These are phyloP conservation scores for sorghum (Sorghum bicolor) DNA, from an alignment of 176 grass and related monocot genomes.

Conservation along the genomic window DNA sequence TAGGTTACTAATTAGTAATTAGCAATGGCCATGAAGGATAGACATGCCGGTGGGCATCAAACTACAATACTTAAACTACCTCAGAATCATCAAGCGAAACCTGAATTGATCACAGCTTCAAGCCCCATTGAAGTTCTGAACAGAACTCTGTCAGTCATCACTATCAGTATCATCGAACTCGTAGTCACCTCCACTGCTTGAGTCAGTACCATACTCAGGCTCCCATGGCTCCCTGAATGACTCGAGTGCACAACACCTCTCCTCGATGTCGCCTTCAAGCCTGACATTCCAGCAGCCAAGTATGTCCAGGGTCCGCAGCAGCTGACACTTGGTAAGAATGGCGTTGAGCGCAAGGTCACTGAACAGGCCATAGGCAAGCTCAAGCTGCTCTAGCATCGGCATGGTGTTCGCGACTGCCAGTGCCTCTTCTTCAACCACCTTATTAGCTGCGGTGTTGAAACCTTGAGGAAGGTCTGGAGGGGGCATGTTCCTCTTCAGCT, in stretches of 20 bases:
- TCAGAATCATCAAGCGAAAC: neutral
- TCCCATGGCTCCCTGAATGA: conserved; percentile 59
- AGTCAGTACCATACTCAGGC: conserved; percentile 23
- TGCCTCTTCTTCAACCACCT: conserved; percentile 35
- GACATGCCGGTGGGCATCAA: neutral
- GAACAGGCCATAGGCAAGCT: conserved; percentile 58
- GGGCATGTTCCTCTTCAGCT: conserved; percentile 62
- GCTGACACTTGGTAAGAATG: conserved; percentile 41
- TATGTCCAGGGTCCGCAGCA: conserved; percentile 35
- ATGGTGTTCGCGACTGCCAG: conserved; percentile 44
- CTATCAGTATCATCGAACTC: neutral
- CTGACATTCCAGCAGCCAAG: conserved; percentile 53
- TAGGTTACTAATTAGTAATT: neutral
- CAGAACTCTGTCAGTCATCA: conserved; percentile 10
- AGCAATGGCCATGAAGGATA: neutral
- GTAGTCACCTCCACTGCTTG: conserved; percentile 4
- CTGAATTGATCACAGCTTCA: neutral
- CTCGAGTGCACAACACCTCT: conserved; percentile 29
- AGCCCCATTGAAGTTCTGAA: neutral
- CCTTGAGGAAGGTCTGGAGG: conserved; percentile 25
- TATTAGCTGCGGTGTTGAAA: conserved; percentile 12
- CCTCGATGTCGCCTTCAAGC: conserved; percentile 36
- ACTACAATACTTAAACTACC: neutral
- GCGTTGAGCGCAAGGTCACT: conserved; percentile 36
- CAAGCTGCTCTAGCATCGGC: conserved; percentile 39